phyloP scores from a whole-genome alignment of 2,329 filamentous ascomycete species.

The Neonectria coccinea region DNA sequence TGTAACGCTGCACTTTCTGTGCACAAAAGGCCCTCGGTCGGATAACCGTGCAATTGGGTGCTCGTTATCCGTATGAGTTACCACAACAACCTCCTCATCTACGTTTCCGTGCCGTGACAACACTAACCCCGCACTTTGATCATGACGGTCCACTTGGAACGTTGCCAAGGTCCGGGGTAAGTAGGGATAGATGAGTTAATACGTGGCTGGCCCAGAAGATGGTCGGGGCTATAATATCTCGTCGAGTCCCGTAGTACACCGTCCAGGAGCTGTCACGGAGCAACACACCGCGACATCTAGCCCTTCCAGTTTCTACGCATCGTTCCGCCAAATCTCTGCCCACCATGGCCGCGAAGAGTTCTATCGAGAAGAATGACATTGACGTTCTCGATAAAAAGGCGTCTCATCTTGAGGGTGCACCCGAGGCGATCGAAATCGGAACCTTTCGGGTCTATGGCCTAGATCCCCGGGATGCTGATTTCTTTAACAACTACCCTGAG shows the following conservation, averaged over 20 bases:
- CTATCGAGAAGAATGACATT: slow-evolving; percentile 41
- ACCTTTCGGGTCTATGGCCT: slow-evolving; percentile 40
- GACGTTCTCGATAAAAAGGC: slow-evolving; percentile 33
- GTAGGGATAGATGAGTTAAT: slow-evolving; percentile 16
- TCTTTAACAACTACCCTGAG: slow-evolving; percentile 38
- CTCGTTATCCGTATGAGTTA: slow-evolving; percentile 36
- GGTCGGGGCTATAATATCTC: slow-evolving; percentile 35
- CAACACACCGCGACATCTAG: slow-evolving; percentile 8
- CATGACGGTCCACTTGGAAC: slow-evolving; percentile 23
- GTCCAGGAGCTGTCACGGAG: slow-evolving; percentile 10
- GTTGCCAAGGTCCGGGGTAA: slow-evolving; percentile 31
- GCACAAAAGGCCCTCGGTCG: slow-evolving; percentile 18
- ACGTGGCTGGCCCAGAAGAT: slow-evolving; percentile 15
- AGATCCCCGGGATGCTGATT: slow-evolving; percentile 40
- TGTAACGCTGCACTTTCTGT: not conserved
- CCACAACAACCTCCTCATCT: slow-evolving; percentile 2
- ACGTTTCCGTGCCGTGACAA: slow-evolving; percentile 32
- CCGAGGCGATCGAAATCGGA: slow-evolving; percentile 37
- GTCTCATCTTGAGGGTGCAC: slow-evolving; percentile 31
- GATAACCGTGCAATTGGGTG: slow-evolving; percentile 22
- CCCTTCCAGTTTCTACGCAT: not conserved
- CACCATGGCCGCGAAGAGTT: slow-evolving; percentile 36
- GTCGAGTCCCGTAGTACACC: slow-evolving; percentile 7
- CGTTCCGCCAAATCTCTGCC: not conserved
- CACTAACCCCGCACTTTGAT: slow-evolving; percentile 37